Percentiles rank a stretch among this genome's conserved stretches.
phyloP scores from a whole-genome alignment of 2,329 filamentous ascomycete genomes.

The Pezicula neosporulosa region DNA sequence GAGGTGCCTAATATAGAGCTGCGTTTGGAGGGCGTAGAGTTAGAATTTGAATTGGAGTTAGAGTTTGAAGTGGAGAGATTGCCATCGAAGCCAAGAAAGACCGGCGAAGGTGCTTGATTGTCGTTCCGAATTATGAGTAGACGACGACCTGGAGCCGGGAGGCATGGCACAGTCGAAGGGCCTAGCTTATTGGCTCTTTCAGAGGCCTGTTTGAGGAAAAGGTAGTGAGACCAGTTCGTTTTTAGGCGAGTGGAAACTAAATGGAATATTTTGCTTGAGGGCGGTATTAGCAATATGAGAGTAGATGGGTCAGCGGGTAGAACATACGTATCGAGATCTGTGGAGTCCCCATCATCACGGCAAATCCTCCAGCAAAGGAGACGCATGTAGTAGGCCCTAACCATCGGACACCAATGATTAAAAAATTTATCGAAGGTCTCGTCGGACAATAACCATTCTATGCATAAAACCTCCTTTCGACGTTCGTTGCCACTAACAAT shows the following conservation, averaged over 20 bases:
- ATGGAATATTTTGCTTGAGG: constrained; percentile 51
- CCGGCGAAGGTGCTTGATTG: constrained; percentile 30
- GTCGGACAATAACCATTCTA: constrained; percentile 59
- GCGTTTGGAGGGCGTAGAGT: constrained; percentile 18
- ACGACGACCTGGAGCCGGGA: constrained; percentile 64
- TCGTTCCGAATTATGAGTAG: constrained; percentile 71
- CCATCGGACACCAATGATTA: constrained; percentile 76
- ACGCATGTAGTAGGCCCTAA: constrained; percentile 72
- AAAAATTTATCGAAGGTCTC: constrained; percentile 64
- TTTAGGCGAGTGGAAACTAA: constrained; percentile 54
- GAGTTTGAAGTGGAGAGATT: constrained; percentile 28
- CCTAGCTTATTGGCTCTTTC: constrained; percentile 43
- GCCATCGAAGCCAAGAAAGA: constrained; percentile 64
- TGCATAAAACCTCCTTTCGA: constrained; percentile 56
- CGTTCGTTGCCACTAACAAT: constrained; percentile 50
- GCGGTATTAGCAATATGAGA: constrained; percentile 18
- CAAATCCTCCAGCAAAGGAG: constrained; percentile 68
- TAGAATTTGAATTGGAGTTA: constrained; percentile 8
- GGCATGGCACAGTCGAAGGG: constrained; percentile 62
- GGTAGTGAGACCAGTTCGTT: constrained; percentile 60
- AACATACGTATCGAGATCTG: constrained; percentile 52
- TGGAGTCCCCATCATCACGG: constrained; percentile 53
- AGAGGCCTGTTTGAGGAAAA: constrained; percentile 55
- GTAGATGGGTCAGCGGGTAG: not conserved
- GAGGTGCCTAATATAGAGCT: constrained; percentile 18